phyloP scores from a whole-genome alignment of 352 stramenopile genomes.

The Phytophthora palmivora region DNA sequence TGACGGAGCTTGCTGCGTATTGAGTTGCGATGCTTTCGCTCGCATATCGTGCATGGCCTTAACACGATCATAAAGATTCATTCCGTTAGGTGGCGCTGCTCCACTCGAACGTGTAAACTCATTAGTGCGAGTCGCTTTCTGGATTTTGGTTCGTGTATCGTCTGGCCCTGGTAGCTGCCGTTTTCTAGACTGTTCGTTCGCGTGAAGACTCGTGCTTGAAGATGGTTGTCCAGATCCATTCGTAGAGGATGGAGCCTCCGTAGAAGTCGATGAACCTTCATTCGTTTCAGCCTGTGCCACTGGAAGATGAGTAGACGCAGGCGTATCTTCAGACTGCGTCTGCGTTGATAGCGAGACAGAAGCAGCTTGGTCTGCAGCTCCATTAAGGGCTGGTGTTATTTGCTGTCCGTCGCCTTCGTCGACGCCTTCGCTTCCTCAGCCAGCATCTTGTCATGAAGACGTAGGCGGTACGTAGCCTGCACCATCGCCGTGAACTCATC shows the following conservation, averaged over 20 bases:
- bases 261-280: conserved; percentile 8
- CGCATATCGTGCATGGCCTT: conserved; percentile 51
- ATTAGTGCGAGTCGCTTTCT: conserved; percentile 21
- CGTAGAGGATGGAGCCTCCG: neutral
- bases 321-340: neutral
- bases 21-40: conserved; percentile 20
- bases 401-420: conserved; percentile 12
- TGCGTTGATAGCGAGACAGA: neutral
- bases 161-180: conserved; percentile 34
- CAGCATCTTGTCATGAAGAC: conserved; percentile 37
- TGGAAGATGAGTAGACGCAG: neutral
- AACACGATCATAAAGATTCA: conserved; percentile 57
- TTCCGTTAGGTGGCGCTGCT: conserved; percentile 26
- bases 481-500: conserved; percentile 40
- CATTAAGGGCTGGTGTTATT: conserved; percentile 3
- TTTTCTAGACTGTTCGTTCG: conserved; percentile 36
- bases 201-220: conserved; percentile 1
- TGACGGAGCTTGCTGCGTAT: conserved; percentile 13
- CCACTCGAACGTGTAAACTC: conserved; percentile 7
- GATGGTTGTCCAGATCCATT: conserved; percentile 1
- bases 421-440: conserved; percentile 7
- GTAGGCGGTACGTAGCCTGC: conserved; percentile 38
- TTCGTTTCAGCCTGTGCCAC: conserved; percentile 1
- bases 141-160: conserved; percentile 9
- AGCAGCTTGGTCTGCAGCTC: conserved; percentile 2